Evolutionary conservation across 345 rosid species (phyloP).

Genomic region (Linum usitatissimum): DNA sequence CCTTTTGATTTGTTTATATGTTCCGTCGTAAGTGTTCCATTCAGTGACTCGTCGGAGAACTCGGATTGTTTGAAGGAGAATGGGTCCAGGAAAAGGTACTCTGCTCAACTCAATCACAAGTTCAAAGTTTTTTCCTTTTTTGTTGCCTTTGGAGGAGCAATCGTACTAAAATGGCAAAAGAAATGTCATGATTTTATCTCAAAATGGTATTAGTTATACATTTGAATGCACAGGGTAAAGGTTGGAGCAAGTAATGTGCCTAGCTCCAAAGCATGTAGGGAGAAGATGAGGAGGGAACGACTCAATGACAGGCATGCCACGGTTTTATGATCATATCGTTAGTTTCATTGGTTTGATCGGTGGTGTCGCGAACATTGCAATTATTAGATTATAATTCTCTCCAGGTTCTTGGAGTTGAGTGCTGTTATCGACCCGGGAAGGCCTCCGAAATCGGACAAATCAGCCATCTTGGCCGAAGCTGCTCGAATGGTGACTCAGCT

Average conservation of each 20-base stretch:
- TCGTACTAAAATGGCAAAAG: background rate
- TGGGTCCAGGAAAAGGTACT: slow-evolving; percentile 31
- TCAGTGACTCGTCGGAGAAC: slow-evolving; percentile 26
- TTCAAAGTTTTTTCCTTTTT: too few relatives aligned
- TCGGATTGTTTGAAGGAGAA: slow-evolving; percentile 21
- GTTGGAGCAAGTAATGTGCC: slow-evolving; percentile 10
- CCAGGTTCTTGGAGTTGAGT: slow-evolving; percentile 29
- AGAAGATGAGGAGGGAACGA: slow-evolving; percentile 18
- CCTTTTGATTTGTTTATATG: too few relatives aligned
- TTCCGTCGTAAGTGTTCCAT: slow-evolving; percentile 18
- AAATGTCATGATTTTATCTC: background rate
- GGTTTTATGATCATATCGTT: background rate
- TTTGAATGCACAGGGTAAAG: slow-evolving; percentile 11
- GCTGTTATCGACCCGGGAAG: slow-evolving; percentile 27
- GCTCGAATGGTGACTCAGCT: slow-evolving; percentile 22
- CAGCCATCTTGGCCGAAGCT: slow-evolving; percentile 23
- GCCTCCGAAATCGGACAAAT: slow-evolving; percentile 28
- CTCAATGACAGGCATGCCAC: slow-evolving; percentile 19
- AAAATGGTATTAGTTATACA: too few relatives aligned
- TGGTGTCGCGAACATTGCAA: too few relatives aligned
- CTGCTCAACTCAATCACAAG: too few relatives aligned
- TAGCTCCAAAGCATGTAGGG: slow-evolving; percentile 19
- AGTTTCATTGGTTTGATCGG: too few relatives aligned
- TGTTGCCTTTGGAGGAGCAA: background rate
- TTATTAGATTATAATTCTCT: background rate